phyloP scores from a whole-genome alignment of 306 rosid species.

The Cucurbita argyrosperma region DNA sequence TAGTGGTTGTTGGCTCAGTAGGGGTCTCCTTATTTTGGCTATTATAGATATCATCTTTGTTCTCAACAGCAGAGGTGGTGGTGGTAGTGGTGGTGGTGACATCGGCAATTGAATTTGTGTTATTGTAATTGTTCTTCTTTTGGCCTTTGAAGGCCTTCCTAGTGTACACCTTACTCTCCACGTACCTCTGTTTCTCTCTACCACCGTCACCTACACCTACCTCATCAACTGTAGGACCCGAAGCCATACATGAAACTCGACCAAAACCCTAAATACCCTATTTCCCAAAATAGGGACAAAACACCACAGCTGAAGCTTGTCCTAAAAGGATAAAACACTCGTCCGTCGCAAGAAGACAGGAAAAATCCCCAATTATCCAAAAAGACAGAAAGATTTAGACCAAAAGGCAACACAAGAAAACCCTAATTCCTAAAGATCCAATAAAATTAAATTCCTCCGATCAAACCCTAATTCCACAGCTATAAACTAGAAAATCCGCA shows the following conservation, averaged over 20 bases:
- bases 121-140: constrained; percentile 21
- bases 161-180: constrained; percentile 55
- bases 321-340: neutral
- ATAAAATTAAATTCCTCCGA: neutral
- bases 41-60: neutral
- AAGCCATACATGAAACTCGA: constrained; percentile 66
- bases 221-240: constrained; percentile 57
- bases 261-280: constrained; percentile 53
- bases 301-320: constrained; percentile 7
- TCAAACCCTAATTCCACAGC: neutral
- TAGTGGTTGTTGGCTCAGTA: neutral
- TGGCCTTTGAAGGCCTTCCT: constrained; percentile 47
- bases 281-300: constrained; percentile 2
- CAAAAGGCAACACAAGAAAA: neutral
- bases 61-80: neutral
- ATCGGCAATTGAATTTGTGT: constrained; percentile 1
- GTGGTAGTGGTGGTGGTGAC: neutral
- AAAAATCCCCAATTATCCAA: constrained; percentile 15
- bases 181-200: constrained; percentile 38
- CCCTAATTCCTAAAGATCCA: constrained; percentile 2
- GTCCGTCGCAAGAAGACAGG: neutral
- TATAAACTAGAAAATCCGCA: neutral
- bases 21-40: neutral
- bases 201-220: constrained; percentile 54
- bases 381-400: neutral